These are phyloP conservation scores for Tolypocladium tundrense DNA, from an alignment of 2,329 filamentous ascomycete species.

Conservation along the genomic window DNA sequence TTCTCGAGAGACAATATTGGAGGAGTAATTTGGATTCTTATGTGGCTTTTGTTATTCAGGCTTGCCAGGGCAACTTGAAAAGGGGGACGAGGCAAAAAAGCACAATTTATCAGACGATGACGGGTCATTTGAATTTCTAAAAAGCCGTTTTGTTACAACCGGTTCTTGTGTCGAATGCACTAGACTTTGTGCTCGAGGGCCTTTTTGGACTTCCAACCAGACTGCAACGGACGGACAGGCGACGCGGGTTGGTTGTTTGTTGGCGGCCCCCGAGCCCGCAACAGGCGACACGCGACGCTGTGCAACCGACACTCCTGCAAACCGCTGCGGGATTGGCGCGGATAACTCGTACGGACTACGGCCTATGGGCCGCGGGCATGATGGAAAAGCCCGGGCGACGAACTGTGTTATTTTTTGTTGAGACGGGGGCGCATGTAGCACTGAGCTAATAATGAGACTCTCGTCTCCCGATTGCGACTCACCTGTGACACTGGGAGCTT, in stretches of 20 bases:
- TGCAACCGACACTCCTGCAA: neutral
- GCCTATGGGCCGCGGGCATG: neutral
- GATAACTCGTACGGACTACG: neutral
- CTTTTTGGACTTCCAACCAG: neutral
- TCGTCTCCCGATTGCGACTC: neutral
- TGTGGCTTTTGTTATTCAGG: neutral
- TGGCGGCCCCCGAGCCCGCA: neutral
- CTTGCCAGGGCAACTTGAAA: neutral
- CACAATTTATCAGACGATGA: neutral
- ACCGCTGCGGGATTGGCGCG: neutral
- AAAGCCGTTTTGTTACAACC: neutral
- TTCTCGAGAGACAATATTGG: neutral
- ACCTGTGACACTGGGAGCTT: neutral
- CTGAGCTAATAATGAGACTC: neutral
- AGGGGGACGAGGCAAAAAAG: neutral
- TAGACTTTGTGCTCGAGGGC: neutral
- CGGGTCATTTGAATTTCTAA: constrained; percentile 14
- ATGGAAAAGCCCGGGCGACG: neutral
- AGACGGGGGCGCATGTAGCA: neutral
- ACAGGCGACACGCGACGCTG: neutral
- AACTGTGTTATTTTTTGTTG: neutral
- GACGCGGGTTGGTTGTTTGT: neutral
- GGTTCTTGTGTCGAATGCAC: neutral
- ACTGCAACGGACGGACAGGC: neutral
- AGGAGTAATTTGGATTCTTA: neutral